Base-by-base conservation (phyloP, 257 asterid species). In the Nicotiana obtusifolia region DNA sequence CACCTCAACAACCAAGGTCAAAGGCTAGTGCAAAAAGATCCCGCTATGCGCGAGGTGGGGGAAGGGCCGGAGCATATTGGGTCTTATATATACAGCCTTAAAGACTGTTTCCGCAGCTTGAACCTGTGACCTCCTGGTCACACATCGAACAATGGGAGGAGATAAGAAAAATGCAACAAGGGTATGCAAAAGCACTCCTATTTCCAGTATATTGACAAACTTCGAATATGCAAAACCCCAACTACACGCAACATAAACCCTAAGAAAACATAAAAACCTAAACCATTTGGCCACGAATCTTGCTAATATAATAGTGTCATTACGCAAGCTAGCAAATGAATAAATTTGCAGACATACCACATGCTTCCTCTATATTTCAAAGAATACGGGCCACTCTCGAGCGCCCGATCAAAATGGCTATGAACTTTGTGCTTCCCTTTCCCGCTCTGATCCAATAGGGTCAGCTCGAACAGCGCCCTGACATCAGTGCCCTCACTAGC, bases 281-380 rank as follows among this genome's bases (percentile, higher is more conserved):
- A 37, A 37, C 10, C 2, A 37, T 37, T 37, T 37, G 47, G 47
- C 47, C 47, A 37, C 2, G 47, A 37, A 7, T 37, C 47, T 37
- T 37, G 47, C 47, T 37, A 37, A 37, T 37, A 7, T 37, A 37
- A 37, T 37, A 1, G 47, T 37, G 47, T 7, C 10, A 37, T 7
- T 37, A 37, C 10, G 7, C 47, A 37, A 37, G 47, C 47, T 37
- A 37, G 47, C 10, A 37, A 9, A 37, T 37, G 9, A 37, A 37
- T 37, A 37, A 37, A 37, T 37, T 37, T 37, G 10, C 97, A 77
- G 17, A 60, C 89, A 66, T 91, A 93, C 98, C 98, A 93, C 98
- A 93, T 93, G 94, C 97, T 93, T 76, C 98, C 98, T 84, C 91
- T 84, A 87, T 93, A 93, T 81, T 92, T 94, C 80, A 94, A 90